Percentiles rank a stretch among this genome's conserved stretches.
These are phyloP conservation scores for Colletotrichum magnum DNA, from an alignment of 2,329 filamentous ascomycete species.

Conservation along the genomic window DNA sequence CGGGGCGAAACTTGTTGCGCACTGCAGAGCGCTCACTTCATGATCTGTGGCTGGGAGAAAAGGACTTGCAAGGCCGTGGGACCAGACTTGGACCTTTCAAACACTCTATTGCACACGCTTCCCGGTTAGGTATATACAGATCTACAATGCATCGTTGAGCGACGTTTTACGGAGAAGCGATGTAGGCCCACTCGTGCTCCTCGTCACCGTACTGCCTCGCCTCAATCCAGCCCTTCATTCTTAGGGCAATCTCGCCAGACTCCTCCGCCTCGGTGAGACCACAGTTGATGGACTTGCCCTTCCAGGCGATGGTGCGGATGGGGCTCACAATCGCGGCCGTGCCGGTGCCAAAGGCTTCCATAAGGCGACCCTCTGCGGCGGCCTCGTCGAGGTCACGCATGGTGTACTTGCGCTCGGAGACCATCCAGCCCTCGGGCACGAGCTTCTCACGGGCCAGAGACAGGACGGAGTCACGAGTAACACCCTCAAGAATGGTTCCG, in stretches of 20 bases:
- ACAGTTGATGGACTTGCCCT: slow-evolving; percentile 84
- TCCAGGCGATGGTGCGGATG: slow-evolving; percentile 91
- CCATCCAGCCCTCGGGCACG: slow-evolving; percentile 86
- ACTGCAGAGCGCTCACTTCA: neutral
- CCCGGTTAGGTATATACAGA: slow-evolving; percentile 33
- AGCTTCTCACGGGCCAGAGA: slow-evolving; percentile 87
- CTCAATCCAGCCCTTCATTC: slow-evolving; percentile 98
- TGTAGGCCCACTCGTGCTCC: slow-evolving; percentile 90
- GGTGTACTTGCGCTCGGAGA: slow-evolving; percentile 91
- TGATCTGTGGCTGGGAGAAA: neutral
- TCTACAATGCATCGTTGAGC: slow-evolving; percentile 27
- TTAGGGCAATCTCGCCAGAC: slow-evolving; percentile 85
- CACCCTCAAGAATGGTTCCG: slow-evolving; percentile 95
- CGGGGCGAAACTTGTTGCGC: no score
- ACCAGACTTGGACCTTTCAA: slow-evolving; percentile 14
- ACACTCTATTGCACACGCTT: slow-evolving; percentile 34
- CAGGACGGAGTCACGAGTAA: slow-evolving; percentile 94
- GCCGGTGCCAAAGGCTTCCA: slow-evolving; percentile 95
- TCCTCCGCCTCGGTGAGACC: slow-evolving; percentile 86
- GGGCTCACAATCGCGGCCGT: slow-evolving; percentile 96
- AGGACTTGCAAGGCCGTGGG: neutral
- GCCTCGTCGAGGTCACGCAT: slow-evolving; percentile 90
- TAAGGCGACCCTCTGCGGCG: slow-evolving; percentile 83
- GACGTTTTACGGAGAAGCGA: slow-evolving; percentile 52
- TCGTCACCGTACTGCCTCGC: slow-evolving; percentile 95